Conservation (phyloP, 768 basidiomycete species). For the Leccinum rimulosum region DNA sequence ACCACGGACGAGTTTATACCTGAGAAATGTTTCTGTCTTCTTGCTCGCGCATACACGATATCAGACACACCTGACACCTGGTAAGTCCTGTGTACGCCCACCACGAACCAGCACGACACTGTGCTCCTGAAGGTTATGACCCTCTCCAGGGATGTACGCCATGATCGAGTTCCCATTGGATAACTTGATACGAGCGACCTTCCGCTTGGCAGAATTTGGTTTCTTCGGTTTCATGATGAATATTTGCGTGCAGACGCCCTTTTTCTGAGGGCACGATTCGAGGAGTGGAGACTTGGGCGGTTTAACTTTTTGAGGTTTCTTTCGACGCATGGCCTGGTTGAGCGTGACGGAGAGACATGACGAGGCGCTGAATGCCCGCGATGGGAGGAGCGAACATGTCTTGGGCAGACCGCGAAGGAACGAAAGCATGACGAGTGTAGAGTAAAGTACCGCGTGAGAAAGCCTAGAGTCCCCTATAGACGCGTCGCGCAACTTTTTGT, state of each 20-base stretch:
- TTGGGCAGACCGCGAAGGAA: constrained; percentile 20
- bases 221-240: constrained; percentile 90
- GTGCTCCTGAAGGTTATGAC: constrained; percentile 97
- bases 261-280: constrained; percentile 76
- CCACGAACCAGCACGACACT: constrained; percentile 94
- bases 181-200: constrained; percentile 92
- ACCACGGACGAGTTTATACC: constrained; percentile 94
- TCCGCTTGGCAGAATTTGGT: constrained; percentile 97
- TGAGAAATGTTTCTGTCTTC: constrained; percentile 30
- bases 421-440: constrained; percentile 24
- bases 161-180: constrained; percentile 84
- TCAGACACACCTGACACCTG: constrained; percentile 83
- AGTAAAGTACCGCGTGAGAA: constrained; percentile 2
- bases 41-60: neutral
- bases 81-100: constrained; percentile 95
- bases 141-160: constrained; percentile 96
- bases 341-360: constrained; percentile 63
- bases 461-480: constrained; percentile 22
- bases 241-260: constrained; percentile 85
- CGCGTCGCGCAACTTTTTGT: constrained; percentile 20
- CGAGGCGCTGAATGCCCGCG: constrained; percentile 63
- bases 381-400: constrained; percentile 22
- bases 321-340: constrained; percentile 85
- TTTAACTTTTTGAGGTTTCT: constrained; percentile 50
- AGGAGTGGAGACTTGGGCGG: constrained; percentile 74